These are phyloP conservation scores for Salvia splendens DNA, from an alignment of 257 asterid genomes.

Conservation along the genomic window DNA sequence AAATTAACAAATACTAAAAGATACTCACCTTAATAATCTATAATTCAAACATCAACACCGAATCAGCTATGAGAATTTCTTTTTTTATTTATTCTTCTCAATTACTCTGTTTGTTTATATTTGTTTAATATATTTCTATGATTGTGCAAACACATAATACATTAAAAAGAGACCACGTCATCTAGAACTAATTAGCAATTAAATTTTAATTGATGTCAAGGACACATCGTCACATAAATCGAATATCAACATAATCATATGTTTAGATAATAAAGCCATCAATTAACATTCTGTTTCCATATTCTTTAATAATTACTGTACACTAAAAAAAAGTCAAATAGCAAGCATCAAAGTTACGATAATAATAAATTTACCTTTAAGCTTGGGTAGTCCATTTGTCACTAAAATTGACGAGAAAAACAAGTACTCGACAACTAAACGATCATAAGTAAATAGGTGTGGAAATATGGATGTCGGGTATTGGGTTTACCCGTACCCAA, in stretches of 20 bases:
- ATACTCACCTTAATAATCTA: not conserved
- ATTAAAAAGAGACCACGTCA: not conserved
- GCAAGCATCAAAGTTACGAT: too few relatives aligned
- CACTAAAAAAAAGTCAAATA: too few relatives aligned
- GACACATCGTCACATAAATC: not conserved
- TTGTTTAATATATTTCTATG: not conserved
- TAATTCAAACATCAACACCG: conserved; percentile 2
- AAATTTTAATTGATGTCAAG: not conserved
- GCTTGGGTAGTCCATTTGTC: too few relatives aligned
- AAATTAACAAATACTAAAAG: not conserved
- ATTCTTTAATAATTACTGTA: not conserved
- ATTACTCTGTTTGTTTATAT: not conserved
- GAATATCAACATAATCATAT: not conserved
- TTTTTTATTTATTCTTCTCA: not conserved
- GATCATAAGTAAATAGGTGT: too few relatives aligned
- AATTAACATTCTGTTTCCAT: not conserved
- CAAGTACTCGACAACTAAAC: too few relatives aligned
- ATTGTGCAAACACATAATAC: not conserved
- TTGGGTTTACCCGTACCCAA: too few relatives aligned
- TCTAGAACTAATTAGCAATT: not conserved
- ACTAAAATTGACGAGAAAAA: too few relatives aligned
- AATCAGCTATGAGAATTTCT: not conserved
- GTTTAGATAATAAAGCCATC: not conserved
- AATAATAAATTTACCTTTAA: too few relatives aligned
- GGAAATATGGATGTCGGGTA: too few relatives aligned